phyloP scores from a whole-genome alignment of 257 asterid species.

The Nicotiana obtusifolia region DNA sequence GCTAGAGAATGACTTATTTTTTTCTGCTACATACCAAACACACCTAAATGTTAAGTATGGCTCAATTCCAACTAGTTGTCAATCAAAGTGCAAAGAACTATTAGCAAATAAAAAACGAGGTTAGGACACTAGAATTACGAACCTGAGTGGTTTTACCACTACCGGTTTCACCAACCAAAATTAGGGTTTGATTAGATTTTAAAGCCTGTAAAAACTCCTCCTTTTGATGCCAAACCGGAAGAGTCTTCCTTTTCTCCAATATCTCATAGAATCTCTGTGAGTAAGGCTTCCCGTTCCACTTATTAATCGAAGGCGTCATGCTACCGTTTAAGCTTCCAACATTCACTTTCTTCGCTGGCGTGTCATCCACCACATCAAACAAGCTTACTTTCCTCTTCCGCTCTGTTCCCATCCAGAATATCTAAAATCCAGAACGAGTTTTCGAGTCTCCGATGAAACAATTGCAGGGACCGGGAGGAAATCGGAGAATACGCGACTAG shows the following conservation, averaged over 20 bases:
- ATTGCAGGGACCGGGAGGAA: neutral
- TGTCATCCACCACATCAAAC: conserved; percentile 90
- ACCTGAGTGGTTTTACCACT: conserved; percentile 99
- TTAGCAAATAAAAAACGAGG: neutral
- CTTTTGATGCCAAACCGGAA: conserved; percentile 97
- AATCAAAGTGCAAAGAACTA: neutral
- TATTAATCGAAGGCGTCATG: conserved; percentile 34
- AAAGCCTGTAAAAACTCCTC: conserved; percentile 77
- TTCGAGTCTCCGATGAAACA: neutral
- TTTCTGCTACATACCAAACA: neutral
- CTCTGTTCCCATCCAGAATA: conserved; percentile 69
- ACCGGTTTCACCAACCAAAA: conserved; percentile 97
- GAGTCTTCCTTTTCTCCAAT: conserved; percentile 78
- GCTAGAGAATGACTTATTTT: too few species aligned
- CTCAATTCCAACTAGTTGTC: neutral
- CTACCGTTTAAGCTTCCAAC: conserved; percentile 30
- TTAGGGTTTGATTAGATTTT: conserved; percentile 56
- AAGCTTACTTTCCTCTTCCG: conserved; percentile 93
- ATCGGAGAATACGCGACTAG: conserved; percentile 6
- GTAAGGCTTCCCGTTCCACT: conserved; percentile 65
- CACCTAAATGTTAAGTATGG: neutral
- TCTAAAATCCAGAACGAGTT: neutral
- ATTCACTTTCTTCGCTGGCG: conserved; percentile 48
- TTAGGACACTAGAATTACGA: neutral
- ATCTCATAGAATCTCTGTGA: conserved; percentile 77